Conservation (phyloP, 2,329 filamentous ascomycete species). For the Pseudopyricularia cyperi region DNA sequence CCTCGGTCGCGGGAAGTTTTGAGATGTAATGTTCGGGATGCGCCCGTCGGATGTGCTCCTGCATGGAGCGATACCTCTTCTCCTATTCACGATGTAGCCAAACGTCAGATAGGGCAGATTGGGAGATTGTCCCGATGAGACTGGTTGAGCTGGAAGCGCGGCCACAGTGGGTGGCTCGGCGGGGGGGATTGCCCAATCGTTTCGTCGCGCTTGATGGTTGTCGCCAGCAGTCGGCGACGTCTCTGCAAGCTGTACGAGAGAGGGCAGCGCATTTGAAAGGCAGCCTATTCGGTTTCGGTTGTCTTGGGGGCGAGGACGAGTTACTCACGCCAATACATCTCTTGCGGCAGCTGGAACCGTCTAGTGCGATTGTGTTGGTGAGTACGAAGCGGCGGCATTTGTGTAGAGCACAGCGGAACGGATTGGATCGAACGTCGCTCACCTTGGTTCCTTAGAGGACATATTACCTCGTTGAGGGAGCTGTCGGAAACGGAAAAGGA, state of each 20-base stretch:
- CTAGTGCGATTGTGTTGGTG: conserved; percentile 17
- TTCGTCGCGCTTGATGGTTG: too few relatives aligned
- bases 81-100: conserved; percentile 12
- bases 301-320: neutral
- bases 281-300: neutral
- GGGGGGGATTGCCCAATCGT: too few relatives aligned
- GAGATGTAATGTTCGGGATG: conserved; percentile 96
- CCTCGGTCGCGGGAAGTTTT: conserved; percentile 93
- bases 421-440: neutral
- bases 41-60: conserved; percentile 95
- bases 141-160: neutral
- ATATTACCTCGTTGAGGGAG: conserved; percentile 84
- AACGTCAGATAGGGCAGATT: conserved; percentile 8
- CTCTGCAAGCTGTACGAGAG: neutral
- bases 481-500: conserved; percentile 87
- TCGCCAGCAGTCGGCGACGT: neutral
- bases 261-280: neutral
- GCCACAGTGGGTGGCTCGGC: too few relatives aligned
- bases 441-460: conserved; percentile 75
- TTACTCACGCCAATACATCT: conserved; percentile 94
- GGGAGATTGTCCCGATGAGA: neutral
- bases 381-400: neutral
- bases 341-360: conserved; percentile 94
- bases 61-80: conserved; percentile 78
- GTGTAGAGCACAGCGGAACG: too few relatives aligned